Evolutionary conservation across 495 filamentous ascomycete species (phyloP), one percentile per base, ranked within the genome.

Genomic region (Penicillium herquei): DNA sequence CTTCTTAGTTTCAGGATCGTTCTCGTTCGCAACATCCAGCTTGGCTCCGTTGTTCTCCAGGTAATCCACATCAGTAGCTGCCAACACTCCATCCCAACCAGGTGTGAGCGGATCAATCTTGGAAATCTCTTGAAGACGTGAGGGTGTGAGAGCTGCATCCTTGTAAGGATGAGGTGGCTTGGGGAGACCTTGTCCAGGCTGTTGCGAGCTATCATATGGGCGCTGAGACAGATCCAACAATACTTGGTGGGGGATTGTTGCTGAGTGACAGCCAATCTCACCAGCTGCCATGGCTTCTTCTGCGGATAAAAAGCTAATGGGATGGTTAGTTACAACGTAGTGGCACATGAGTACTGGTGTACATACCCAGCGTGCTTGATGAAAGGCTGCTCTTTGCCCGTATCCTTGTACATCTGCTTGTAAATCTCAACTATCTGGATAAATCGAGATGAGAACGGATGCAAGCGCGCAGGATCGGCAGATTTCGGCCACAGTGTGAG

Each of bases 301-400:
- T 18, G 43, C 43, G 12, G 43, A 46, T 30, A 46, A 13, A 30
- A 46, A 46, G 5, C 43, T 46, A 30, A 13, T 2, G 11, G 18
- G 3, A 6, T 26, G 12, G 18, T 46, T 8, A 46, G 18, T 26
- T 13, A 21, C 4, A 26, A 4, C 21, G 4, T 26, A 26, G 14
- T 12, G 14, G 14, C 41, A 16, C 6, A 18, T 6, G 8, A 16
- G 2, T 16, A 16, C 14, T 18, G 8, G 10, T 43, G 7, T 21
- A 46, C 43, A 46, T 21, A 46, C 43, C 43, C 43, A 21, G 43
- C 43, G 6, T 46, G 43, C 43, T 46, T 46, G 43, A 46, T 46
- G 18, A 46, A 46, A 30, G 6, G 43, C 18, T 46, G 43, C 26
- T 46, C 43, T 30, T 46, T 46, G 43, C 16, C 43, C 17, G 42